phyloP scores from a whole-genome alignment of 306 rosid species.

The Dryas alaskensis region DNA sequence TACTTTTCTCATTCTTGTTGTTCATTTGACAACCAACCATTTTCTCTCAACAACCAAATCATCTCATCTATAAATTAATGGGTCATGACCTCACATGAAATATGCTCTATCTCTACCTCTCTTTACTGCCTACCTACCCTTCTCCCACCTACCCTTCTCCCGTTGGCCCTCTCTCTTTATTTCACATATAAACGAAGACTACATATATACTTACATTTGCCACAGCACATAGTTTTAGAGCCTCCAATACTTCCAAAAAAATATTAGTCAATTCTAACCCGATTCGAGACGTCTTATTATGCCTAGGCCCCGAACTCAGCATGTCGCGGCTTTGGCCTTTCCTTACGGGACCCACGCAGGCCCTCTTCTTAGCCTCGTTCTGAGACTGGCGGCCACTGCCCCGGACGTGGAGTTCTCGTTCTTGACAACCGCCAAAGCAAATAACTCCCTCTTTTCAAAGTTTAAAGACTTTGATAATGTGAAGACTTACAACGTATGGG shows the following conservation, averaged over 20 bases:
- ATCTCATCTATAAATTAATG: too few species aligned
- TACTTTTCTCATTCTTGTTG: background rate
- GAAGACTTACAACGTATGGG: slow-evolving; percentile 36
- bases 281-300: too few species aligned
- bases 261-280: too few species aligned
- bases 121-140: background rate
- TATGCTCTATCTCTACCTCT: background rate
- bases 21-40: background rate
- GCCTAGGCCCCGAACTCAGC: slow-evolving; percentile 19
- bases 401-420: slow-evolving; percentile 47
- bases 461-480: slow-evolving; percentile 14
- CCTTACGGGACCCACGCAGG: slow-evolving; percentile 73
- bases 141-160: background rate
- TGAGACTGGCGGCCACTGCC: slow-evolving; percentile 35
- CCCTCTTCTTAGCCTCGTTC: slow-evolving; percentile 49
- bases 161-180: background rate
- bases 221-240: too few species aligned
- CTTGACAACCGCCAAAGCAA: slow-evolving; percentile 43
- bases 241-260: too few species aligned
- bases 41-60: background rate
- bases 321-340: slow-evolving; percentile 63
- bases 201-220: too few species aligned
- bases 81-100: background rate
- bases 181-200: too few species aligned
- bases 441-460: slow-evolving; percentile 25